Evolutionary conservation across 2,329 filamentous ascomycete species (phyloP), one percentile per base, ranked within the genome.

Genomic region (Neobulgaria alba): DNA sequence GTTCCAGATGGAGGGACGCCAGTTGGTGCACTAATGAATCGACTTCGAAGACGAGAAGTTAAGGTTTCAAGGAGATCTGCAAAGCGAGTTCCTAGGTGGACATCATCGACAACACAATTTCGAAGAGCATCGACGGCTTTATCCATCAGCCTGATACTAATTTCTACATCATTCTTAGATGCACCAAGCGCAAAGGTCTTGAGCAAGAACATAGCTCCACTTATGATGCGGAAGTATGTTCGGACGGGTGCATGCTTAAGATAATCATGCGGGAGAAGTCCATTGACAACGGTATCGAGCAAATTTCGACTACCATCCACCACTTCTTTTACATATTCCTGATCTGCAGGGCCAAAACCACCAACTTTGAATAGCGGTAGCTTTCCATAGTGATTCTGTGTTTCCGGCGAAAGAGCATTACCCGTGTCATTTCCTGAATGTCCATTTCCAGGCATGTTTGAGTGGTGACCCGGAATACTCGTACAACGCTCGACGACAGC

Each of bases 401-500:
- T 79, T 53, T 79, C 75, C 0, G 76, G 77, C 4, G 76, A 81
- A 12, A 80, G 63, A 49, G 61, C 62, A 23, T 59, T 61, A 9
- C 64, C 60, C 18, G 60, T 48, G 12, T 61, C 53, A 31, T 59
- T 62, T 26, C 61, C 60, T 33, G 59, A n/a, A 26, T 63, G 4
- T 61, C 59, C 4, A 57, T 55, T 10, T 64, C 58, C 59, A 35
- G 45, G 23, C n/a, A 52, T 46, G 36, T 51, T 52, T 18, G 57
- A 49, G 19, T 57, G 61, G n/a, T 62, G 64, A 43, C 68, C 67
- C 15, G 80, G 79, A 49, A 89, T 83, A 46, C 75, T 88, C 5
- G 87, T 90, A 63, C 86, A 95, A 45, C 89, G 78, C 63, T 95
- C 90, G 4, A 96, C 87, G 3, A 96, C 88, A 16, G 92, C 92